Conservation (phyloP, 331 rosid genomes). For the Acacia concinna region DNA sequence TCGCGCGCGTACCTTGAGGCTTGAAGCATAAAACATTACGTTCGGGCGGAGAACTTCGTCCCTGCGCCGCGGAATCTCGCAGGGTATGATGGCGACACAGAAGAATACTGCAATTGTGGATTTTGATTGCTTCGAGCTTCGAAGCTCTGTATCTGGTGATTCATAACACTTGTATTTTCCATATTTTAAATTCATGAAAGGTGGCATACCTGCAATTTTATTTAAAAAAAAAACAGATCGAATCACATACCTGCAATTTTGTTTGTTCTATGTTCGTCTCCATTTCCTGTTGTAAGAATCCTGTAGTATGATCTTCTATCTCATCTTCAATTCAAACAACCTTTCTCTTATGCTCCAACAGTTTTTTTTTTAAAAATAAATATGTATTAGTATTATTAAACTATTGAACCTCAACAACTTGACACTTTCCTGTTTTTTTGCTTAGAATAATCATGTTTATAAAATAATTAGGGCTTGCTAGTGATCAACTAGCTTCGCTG, state of each 20-base stretch:
- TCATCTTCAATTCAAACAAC: neutral
- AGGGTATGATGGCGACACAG: constrained; percentile 8
- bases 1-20: constrained; percentile 23
- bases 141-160: constrained; percentile 28
- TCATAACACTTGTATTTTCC: neutral
- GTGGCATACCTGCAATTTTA: neutral
- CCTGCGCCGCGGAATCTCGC: neutral
- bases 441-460: neutral
- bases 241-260: constrained; percentile 1
- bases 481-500: constrained; percentile 7
- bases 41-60: neutral
- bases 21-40: constrained; percentile 5
- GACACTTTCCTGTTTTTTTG: neutral
- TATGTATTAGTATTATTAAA: neutral
- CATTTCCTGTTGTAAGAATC: neutral
- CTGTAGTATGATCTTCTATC: neutral
- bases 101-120: neutral
- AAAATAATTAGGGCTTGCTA: neutral
- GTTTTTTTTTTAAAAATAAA: neutral
- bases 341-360: too few species aligned
- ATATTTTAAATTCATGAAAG: neutral
- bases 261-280: neutral
- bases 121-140: neutral
- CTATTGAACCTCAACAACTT: neutral
- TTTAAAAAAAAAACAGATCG: neutral